Base-by-base conservation (phyloP, 805 yeast species). In the Isabelozyma pseudorhagii region DNA sequence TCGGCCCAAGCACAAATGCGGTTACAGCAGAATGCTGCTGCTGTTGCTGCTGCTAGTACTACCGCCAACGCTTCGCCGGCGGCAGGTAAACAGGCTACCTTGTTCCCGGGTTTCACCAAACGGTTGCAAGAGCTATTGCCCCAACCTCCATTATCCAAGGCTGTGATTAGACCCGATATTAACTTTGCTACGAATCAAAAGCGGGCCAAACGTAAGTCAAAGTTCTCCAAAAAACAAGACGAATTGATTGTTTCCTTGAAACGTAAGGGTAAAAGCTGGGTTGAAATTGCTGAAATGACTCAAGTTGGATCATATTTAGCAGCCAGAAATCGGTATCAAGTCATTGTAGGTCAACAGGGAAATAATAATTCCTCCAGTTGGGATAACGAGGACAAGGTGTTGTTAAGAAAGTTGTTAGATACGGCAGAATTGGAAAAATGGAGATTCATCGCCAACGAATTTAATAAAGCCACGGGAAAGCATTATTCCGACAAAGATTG, bases 321-420 rank as follows among this genome's bases (percentile, higher is more conserved):
- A 0, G 93, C 92, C 0, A 68, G 93, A 50, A 87, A 87, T 61
- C 68, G 93, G 50, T 87, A 87, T 58, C 93, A 87, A 64, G 93
- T 87, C 4, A 74, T 87, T 44, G 85, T 87, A 54, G 94, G 94
- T 4, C 93, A 87, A 61, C 93, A 87, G 58, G 93, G 93, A 3
- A 71, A 71, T 52, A 86, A 87, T 34, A 87, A 87, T 10, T 76
- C 83, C 1, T 78, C 82, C 21, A 78, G 80, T 29, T 85, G 90
- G 85, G 81, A 79, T 8, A 57, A 70, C 1, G 81, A 79, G 13
- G 90, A 85, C 63, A 75, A 80, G 7, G 51, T 64, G 28, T 71
- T 72, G 17, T 66, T 87, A 39, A 82, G 78, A 56, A 61, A 61
- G 14, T 55, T 82, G n/a, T 65, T 86, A 8, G 92, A 87, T 59